phyloP scores from a whole-genome alignment of 805 yeast genomes.

The Barnettozyma californica region DNA sequence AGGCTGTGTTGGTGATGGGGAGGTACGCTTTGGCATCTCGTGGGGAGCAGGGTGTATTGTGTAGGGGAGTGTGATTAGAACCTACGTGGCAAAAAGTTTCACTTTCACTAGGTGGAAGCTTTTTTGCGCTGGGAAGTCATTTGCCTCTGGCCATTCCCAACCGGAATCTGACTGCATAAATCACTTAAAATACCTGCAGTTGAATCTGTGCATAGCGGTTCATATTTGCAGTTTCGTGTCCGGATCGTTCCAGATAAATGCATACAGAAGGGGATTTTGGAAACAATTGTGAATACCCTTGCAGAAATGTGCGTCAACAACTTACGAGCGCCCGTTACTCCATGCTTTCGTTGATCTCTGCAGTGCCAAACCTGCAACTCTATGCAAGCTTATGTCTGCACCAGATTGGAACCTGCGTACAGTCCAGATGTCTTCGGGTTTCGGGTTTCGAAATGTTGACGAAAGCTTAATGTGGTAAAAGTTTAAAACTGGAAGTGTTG shows the following conservation, averaged over 20 bases:
- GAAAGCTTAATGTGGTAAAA: background rate
- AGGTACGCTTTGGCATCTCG: constrained; percentile 18
- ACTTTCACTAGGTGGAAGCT: background rate
- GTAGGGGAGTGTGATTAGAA: background rate
- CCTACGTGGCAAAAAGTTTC: background rate
- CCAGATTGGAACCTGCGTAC: background rate
- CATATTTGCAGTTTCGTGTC: background rate
- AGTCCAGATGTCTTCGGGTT: background rate
- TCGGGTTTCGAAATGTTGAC: background rate
- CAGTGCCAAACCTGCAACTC: background rate
- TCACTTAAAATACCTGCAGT: background rate
- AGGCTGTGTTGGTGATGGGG: constrained; percentile 13
- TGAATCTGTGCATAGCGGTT: background rate
- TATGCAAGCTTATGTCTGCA: background rate
- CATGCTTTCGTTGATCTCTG: background rate
- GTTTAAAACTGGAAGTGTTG: background rate
- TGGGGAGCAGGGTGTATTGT: background rate
- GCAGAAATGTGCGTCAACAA: background rate
- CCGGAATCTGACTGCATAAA: constrained; percentile 1
- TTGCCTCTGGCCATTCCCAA: background rate
- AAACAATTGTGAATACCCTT: background rate
- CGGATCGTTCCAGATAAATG: background rate
- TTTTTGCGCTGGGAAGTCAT: background rate
- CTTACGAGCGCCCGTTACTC: background rate
- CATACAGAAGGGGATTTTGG: background rate